These are phyloP conservation scores for Pseudogymnoascus sp. DNA, from an alignment of 2,329 filamentous ascomycete genomes.

Conservation along the genomic window DNA sequence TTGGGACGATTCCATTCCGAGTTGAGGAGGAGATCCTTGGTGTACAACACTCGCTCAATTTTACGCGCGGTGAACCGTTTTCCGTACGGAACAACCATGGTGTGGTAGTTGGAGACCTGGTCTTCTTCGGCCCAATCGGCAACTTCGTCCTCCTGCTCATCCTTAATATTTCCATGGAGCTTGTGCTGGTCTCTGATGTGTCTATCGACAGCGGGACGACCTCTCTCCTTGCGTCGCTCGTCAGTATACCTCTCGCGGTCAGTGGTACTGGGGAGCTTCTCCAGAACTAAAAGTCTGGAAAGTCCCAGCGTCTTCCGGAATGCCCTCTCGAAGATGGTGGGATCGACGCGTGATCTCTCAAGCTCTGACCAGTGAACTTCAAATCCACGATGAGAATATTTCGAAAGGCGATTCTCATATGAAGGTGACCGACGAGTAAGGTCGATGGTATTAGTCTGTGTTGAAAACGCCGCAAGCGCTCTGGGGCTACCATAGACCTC, in stretches of 20 bases:
- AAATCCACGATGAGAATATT: conserved; percentile 77
- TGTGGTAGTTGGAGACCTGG: conserved; percentile 72
- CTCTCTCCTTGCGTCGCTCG: conserved; percentile 62
- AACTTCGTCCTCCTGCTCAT: conserved; percentile 68
- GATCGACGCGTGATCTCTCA: conserved; percentile 68
- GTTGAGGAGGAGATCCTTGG: conserved; percentile 72
- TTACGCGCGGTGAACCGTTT: conserved; percentile 52
- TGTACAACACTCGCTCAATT: conserved; percentile 76
- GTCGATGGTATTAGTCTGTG: conserved; percentile 74
- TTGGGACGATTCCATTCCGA: conserved; percentile 77
- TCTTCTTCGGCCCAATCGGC: conserved; percentile 74
- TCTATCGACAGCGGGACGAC: conserved; percentile 50
- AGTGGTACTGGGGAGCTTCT: conserved; percentile 61
- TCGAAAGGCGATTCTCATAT: conserved; percentile 79
- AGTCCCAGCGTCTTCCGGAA: conserved; percentile 69
- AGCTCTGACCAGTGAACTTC: conserved; percentile 73
- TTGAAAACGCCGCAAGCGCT: conserved; percentile 70
- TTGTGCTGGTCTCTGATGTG: conserved; percentile 31
- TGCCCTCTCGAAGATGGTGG: conserved; percentile 77
- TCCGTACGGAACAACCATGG: conserved; percentile 64
- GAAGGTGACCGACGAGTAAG: conserved; percentile 72
- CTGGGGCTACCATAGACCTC: conserved; percentile 74
- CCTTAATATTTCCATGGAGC: conserved; percentile 66
- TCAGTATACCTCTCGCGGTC: conserved; percentile 64
- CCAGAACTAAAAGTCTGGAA: conserved; percentile 69